These are phyloP conservation scores for Penicillium canariense DNA, from an alignment of 495 filamentous ascomycete species.

Conservation along the genomic window DNA sequence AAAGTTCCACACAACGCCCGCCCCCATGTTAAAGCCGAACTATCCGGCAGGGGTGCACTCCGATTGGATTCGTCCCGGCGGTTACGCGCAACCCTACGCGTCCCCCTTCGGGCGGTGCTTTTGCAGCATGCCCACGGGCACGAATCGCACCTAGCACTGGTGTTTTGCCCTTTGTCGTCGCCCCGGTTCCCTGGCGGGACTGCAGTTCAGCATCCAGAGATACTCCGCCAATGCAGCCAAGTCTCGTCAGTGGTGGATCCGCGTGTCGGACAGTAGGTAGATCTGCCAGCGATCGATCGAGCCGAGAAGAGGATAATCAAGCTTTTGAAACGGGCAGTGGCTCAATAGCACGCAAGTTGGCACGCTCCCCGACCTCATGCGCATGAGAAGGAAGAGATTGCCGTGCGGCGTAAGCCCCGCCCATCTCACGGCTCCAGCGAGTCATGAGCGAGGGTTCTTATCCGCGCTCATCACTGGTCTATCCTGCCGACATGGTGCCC, in stretches of 20 bases:
- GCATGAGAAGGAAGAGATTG: too few species aligned
- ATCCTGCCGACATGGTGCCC: too few species aligned
- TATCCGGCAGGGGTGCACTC: slow-evolving; percentile 4
- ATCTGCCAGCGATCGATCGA: background rate
- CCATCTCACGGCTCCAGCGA: too few species aligned
- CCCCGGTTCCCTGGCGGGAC: background rate
- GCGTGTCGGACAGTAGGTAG: too few species aligned
- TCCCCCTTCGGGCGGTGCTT: background rate
- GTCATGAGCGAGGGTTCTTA: too few species aligned
- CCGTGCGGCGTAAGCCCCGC: too few species aligned
- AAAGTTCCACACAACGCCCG: background rate
- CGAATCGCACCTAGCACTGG: background rate
- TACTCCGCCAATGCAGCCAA: too few species aligned
- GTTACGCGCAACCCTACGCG: background rate
- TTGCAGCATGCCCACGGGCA: background rate
- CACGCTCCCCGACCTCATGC: too few species aligned
- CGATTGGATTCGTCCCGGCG: background rate
- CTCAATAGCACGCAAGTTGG: background rate
- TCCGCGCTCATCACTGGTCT: too few species aligned
- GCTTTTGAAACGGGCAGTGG: background rate
- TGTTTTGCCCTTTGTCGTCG: background rate
- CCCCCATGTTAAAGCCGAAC: slow-evolving; percentile 2
- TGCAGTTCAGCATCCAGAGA: too few species aligned
- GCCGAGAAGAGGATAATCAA: background rate
- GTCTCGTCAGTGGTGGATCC: too few species aligned